A percentile compares a stretch with the other conserved stretches of the same genome.
Conservation (phyloP, 2,329 filamentous ascomycete species). For the Fusarium devonianum region DNA sequence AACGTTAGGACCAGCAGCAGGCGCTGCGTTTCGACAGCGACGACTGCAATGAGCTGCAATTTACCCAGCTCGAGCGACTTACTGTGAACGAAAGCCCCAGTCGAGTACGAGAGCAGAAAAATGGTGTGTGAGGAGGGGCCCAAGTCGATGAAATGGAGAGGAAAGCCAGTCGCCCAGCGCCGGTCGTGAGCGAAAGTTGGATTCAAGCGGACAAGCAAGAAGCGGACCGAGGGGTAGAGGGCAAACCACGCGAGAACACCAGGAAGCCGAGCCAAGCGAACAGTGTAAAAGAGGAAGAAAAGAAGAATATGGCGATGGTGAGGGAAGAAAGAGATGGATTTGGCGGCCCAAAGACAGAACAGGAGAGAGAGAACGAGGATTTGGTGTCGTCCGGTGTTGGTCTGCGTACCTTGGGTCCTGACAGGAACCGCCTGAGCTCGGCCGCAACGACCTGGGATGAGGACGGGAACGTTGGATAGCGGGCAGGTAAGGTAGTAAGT, state of each 20-base stretch:
- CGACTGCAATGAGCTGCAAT: conserved; percentile 16
- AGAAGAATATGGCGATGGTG: conserved; percentile 10
- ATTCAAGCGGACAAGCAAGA: conserved; percentile 21
- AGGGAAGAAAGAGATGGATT: conserved; percentile 18
- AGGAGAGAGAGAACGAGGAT: conserved; percentile 19
- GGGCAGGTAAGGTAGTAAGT: background rate
- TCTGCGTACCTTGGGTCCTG: conserved; percentile 1
- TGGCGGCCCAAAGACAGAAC: conserved; percentile 19
- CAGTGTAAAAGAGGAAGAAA: conserved; percentile 7
- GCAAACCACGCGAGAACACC: conserved; percentile 25
- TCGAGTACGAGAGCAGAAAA: conserved; percentile 17
- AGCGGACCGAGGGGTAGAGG: conserved; percentile 4
- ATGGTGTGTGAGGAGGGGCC: no score
- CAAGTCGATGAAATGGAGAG: conserved; percentile 30
- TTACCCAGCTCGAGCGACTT: conserved; percentile 20
- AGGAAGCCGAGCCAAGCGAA: conserved; percentile 28
- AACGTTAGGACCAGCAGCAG: conserved; percentile 21
- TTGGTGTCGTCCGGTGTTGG: conserved; percentile 28
- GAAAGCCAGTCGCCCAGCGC: conserved; percentile 38
- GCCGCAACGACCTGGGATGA: conserved; percentile 6
- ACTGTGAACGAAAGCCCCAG: conserved; percentile 25
- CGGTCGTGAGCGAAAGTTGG: conserved; percentile 35
- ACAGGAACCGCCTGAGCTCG: conserved; percentile 11
- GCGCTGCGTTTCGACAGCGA: conserved; percentile 26
- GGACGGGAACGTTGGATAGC: conserved; percentile 1